Conservation (phyloP, 257 asterid genomes). For the Eucommia ulmoides region DNA sequence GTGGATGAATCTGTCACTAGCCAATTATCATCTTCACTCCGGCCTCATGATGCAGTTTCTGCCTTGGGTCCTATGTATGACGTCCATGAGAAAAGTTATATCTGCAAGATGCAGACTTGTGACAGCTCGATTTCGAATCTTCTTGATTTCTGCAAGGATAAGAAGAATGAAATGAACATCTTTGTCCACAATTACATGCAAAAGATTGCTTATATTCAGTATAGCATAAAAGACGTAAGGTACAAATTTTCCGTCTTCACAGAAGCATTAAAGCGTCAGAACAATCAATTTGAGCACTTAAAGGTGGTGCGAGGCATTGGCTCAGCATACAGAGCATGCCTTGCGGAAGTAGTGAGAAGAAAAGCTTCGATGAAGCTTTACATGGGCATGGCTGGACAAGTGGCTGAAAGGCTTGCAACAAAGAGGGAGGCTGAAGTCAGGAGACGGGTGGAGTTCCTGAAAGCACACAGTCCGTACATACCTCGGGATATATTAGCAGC, state of each 20-base stretch:
- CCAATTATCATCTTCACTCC: slow-evolving; percentile 71
- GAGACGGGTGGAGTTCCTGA: slow-evolving; percentile 78
- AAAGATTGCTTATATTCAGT: slow-evolving; percentile 80
- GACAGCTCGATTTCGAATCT: slow-evolving; percentile 49
- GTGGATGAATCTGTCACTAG: slow-evolving; percentile 78
- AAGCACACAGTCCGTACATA: slow-evolving; percentile 52
- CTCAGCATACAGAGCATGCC: slow-evolving; percentile 87
- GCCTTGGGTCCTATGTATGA: slow-evolving; percentile 98
- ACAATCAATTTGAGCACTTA: slow-evolving; percentile 79
- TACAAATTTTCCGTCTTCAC: slow-evolving; percentile 79
- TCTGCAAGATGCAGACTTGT: slow-evolving; percentile 77
- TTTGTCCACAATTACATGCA: slow-evolving; percentile 88
- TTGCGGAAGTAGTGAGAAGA: slow-evolving; percentile 91
- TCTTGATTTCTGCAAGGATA: slow-evolving; percentile 65
- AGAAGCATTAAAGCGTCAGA: slow-evolving; percentile 88
- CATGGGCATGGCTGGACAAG: slow-evolving; percentile 95
- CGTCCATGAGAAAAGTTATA: slow-evolving; percentile 63
- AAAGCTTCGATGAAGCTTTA: slow-evolving; percentile 87
- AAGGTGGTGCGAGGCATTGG: slow-evolving; percentile 87
- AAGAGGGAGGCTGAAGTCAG: slow-evolving; percentile 81
- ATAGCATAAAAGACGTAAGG: slow-evolving; percentile 68
- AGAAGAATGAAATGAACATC: slow-evolving; percentile 78
- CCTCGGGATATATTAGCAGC: slow-evolving; percentile 78
- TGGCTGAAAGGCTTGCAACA: slow-evolving; percentile 89
- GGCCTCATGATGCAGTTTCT: slow-evolving; percentile 98